Base-by-base conservation (phyloP, 441 rosid genomes). In the Iberis amara region DNA sequence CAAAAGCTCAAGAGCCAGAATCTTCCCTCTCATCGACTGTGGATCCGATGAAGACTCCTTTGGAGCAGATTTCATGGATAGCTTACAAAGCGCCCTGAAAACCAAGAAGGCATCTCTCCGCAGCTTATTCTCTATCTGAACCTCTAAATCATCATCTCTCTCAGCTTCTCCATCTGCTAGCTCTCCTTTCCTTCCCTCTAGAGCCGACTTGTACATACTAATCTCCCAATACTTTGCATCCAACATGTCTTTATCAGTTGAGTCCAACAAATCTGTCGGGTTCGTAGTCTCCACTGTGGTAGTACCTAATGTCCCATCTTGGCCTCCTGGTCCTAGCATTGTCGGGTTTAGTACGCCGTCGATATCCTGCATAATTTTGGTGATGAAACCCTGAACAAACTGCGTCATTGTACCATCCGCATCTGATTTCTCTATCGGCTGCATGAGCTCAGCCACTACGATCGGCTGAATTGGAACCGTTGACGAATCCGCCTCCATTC, bases 151-250 rank as follows among this genome's bases (percentile, higher is more conserved):
- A 27, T 89, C 96, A 8, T 89, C 99, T 62, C 89, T 76, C 74
- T 86, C 99, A 33, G 58, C 73, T 56, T 86, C 96, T 24, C 83
- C 89, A 9, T 85, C 97, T 0, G 74, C 82, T 74, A 94, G 77
- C 65, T 94, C 97, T 30, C 95, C 97, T 64, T 94, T 94, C 74
- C 99, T 81, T 54, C 95, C 99, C 72, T 94, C 99, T 73, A 94
- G 68, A 3, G 99, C 99, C 1, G 96, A 84, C 80, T 94, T 89
- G 38, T 94, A 94, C 97, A 94, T 86, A 69, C 99, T 94, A 52
- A 94, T 94, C 85, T 94, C 99, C 99, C 99, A 94, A 68, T 94
- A 94, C 73, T 94, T 94, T 3, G 99, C 99, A 56, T 94, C 99
- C 76, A 94, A 59, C 97, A 94, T 94, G 52, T 94, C 99, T 81